Conservation (phyloP, 805 yeast species). For the Yarrowia divulgata region DNA sequence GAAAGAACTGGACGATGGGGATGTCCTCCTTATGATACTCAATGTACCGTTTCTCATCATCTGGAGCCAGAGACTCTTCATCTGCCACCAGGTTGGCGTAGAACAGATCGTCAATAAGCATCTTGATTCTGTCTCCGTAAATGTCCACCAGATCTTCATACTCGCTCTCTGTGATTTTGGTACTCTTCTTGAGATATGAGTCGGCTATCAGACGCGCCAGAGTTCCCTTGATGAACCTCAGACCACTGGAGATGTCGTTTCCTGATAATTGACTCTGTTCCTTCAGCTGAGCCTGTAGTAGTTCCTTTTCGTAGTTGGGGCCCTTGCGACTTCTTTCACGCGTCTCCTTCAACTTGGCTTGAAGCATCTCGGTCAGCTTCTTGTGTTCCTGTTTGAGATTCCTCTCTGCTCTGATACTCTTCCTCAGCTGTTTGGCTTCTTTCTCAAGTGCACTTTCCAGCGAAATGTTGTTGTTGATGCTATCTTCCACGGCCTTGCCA, state of each 20-base stretch:
- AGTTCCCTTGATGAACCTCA: constrained; percentile 14
- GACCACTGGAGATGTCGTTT: constrained; percentile 3
- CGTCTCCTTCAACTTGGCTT: constrained; percentile 1
- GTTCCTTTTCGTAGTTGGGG: constrained; percentile 7
- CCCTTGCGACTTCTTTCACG: constrained; percentile 9
- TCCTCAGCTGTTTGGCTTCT: constrained; percentile 1
- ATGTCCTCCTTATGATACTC: constrained; percentile 33
- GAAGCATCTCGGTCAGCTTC: constrained; percentile 6
- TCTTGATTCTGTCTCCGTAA: constrained; percentile 29
- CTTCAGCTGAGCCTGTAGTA: background rate
- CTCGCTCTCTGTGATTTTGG: constrained; percentile 14
- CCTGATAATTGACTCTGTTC: constrained; percentile 12
- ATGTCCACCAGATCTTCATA: constrained; percentile 30
- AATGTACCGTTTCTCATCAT: constrained; percentile 24
- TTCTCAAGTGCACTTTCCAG: background rate
- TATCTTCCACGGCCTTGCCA: constrained; percentile 22
- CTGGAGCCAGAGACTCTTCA: constrained; percentile 20
- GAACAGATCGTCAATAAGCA: constrained; percentile 26
- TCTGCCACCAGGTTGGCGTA: constrained; percentile 30
- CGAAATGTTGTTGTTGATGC: constrained; percentile 1
- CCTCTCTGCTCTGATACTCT: background rate
- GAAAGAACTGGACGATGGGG: constrained; percentile 29
- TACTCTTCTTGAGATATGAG: constrained; percentile 30
- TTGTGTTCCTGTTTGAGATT: constrained; percentile 12
- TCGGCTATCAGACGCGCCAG: constrained; percentile 23